Evolutionary conservation across 768 basidiomycete species (phyloP), one percentile per base, ranked within the genome.

Genomic region (Phylloporus sp.): DNA sequence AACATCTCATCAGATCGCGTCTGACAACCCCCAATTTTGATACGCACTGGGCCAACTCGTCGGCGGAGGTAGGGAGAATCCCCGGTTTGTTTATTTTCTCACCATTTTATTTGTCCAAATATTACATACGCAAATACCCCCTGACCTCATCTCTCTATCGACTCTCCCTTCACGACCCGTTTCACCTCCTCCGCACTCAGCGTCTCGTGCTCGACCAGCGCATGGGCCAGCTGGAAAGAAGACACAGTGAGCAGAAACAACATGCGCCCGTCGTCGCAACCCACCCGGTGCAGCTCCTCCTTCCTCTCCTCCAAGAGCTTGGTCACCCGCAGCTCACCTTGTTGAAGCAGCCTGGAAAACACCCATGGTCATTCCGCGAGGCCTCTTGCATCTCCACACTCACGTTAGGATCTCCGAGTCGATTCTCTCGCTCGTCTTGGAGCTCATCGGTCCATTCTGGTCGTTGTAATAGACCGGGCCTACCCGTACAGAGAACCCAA

Each of bases 201-300:
- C 18, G 95, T 97, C 74, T 99, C 95, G 70, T 95, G 88, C 67
- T 97, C 94, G 12, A 99, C 87, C 52, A 99, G 73, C 10, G 95
- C 95, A 49, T 80, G 80, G 2, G 95, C 95, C 35, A 98, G 82
- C 92, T 94, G 57, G 28, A 27, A 12, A 5, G n/a, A n/a, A n/a
- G n/a, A n/a, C n/a, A n/a, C 23, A 6, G 11, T 56, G 50, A 55
- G 34, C 27, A 15, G 13, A 1, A 20, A 13, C 26, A 10, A 34
- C 24, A 40, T 26, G 2, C 9, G 2, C 22, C 6, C 5, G 16
- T 2, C 18, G 15, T 16, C 4, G 12, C 2, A 52, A 62, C 76
- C 49, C 70, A 88, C 87, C 71, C 73, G 77, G 69, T 94, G 87
- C 38, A 95, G 72, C 63, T 95, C 91, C 20, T 82, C 80, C 58